Evolutionary conservation across 2,329 filamentous ascomycete genomes (phyloP), one percentile per base, ranked within the genome.

Genomic region (Dothistroma pini): DNA sequence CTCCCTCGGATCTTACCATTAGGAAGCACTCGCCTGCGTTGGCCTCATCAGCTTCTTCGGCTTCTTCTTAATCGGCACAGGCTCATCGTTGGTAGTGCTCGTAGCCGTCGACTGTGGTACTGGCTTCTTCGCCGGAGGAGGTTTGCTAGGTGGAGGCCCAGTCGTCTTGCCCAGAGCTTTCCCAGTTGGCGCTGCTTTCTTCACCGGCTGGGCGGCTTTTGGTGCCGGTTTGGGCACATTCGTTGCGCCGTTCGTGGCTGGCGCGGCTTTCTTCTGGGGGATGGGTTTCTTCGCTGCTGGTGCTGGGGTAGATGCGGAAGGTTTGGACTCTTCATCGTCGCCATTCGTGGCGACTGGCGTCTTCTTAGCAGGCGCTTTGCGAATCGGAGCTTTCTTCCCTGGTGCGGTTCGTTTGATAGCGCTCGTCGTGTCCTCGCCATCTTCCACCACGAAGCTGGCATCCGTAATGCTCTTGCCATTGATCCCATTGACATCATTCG

Each of bases 401-500:
- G 63, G 62, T 54, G 63, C 59, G 6, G 68, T 64, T 11, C 64
- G 59, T 56, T 69, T 70, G 52, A 66, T 25, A 21, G 66, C 61
- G 21, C 55, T 35, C 8, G 55, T 60, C 3, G 60, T 54, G 8
- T 65, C 65, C 29, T 70, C 69, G 4, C 60, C 65, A n/a, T 69
- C 69, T 51, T 75, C 73, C 14, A 77, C 73, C 31, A 76, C 60
- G 64, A 79, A 80, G 65, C 79, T 76, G 6, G 76, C 78, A 60
- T 79, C 78, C n/a, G 75, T 75, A 2, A 76, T 74, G 56, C 74
- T 74, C 58, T 75, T 72, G 34, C 57, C 62, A 62, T 80, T 80
- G 63, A 80, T 79, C 1, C 72, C 75, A 10, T 76, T 67, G 6
- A 80, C 71, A 65, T 80, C 77, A 58, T 79, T 75, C 22, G 78